Evolutionary conservation across 441 rosid genomes (phyloP), one percentile per base, ranked within the genome.

Genomic region (Isatis lusitanica): DNA sequence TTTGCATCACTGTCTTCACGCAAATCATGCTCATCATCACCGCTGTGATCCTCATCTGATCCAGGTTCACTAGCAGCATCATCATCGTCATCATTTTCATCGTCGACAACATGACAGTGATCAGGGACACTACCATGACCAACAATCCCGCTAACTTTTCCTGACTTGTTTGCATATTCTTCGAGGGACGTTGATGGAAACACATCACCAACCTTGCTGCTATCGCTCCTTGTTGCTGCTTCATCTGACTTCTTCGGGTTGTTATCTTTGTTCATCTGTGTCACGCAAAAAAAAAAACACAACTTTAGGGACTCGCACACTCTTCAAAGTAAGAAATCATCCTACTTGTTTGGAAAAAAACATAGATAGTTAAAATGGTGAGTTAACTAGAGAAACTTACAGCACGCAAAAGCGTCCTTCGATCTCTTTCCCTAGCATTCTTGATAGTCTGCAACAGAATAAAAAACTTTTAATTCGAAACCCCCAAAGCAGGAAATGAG

Each of bases 371-470:
- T 65, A 43, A 50, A 46, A n/a, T 4, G 12, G 21, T 28, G 16
- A 3, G 4, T 40, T 28, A 36, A 26, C 9, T 53, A 17, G 2
- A 67, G 40, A 70, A 46, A 68, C 94, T 88, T 85, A 91, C 98
- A 63, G 92, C 83, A 1, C 98, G 95, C 18, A 94, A 60, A 28
- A 94, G 83, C 28, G 89, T 74, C 68, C 98, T 87, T 50, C 94
- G 81, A 63, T 91, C 98, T 67, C 97, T 87, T 81, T 94, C 97
- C 51, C 98, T 85, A 75, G 98, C 88, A 82, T 88, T 85, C 82
- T 90, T 87, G 67, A 94, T 87, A 40, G 97, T 96, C 97, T 93
- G 83, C 69, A 84, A 64, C 16, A 70, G 9, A 74, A 63, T 18
- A 51, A 64, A 9, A 43, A 73, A 30, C 17, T 55, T 18, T 51